phyloP scores from a whole-genome alignment of 345 rosid genomes.

The Pistacia atlantica region DNA sequence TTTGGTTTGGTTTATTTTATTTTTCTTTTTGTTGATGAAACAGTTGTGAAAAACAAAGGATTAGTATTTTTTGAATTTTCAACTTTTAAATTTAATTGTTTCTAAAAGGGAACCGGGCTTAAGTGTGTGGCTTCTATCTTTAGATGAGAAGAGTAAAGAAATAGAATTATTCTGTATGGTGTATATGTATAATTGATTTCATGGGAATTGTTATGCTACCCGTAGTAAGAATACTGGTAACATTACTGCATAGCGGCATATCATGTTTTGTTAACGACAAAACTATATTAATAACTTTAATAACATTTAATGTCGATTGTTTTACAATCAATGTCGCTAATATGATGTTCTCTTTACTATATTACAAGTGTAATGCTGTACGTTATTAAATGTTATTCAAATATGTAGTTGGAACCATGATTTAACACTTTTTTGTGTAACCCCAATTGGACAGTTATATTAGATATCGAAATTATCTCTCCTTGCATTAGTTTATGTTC shows the following conservation, averaged over 20 bases:
- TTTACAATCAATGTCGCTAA: neutral
- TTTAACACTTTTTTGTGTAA: constrained; percentile 2
- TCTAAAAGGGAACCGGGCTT: neutral
- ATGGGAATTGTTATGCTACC: neutral
- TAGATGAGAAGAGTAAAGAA: constrained; percentile 1
- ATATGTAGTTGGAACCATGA: too few relatives aligned
- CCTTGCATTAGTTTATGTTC: constrained; percentile 9
- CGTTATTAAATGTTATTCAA: neutral
- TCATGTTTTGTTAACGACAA: too few relatives aligned
- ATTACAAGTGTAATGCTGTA: neutral
- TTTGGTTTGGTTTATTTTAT: neutral
- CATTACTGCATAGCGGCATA: neutral
- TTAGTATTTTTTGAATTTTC: neutral
- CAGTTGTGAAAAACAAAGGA: neutral
- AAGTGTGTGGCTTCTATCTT: neutral
- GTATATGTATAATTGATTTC: neutral
- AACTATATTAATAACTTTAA: too few relatives aligned
- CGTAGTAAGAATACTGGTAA: neutral
- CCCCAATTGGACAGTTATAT: neutral
- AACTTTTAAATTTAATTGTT: neutral
- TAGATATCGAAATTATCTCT: neutral
- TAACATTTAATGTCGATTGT: too few relatives aligned
- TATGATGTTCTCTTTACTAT: too few relatives aligned
- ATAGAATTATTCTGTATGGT: neutral
- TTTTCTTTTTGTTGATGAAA: neutral